These are phyloP conservation scores for Xylaria intraflava DNA, from an alignment of 495 filamentous ascomycete species.

Conservation along the genomic window DNA sequence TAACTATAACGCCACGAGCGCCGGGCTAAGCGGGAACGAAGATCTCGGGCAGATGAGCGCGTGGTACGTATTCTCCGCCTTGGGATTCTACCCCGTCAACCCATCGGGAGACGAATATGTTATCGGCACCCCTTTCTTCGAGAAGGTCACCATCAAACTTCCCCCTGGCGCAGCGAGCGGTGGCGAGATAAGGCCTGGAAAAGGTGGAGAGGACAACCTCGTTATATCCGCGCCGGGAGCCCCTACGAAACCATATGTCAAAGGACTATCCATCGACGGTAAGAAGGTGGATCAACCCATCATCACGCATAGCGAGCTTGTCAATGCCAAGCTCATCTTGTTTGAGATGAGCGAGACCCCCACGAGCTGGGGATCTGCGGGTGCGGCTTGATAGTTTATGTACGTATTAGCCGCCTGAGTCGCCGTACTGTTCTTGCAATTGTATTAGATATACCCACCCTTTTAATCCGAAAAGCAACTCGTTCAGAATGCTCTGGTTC, in stretches of 20 bases:
- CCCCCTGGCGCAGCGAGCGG: constrained; percentile 16
- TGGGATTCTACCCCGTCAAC: constrained; percentile 27
- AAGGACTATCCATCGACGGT: constrained; percentile 23
- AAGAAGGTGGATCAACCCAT: constrained; percentile 14
- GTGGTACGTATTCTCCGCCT: constrained; percentile 28
- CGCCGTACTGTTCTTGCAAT: not conserved
- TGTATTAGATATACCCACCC: not conserved
- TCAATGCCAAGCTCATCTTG: constrained; percentile 17
- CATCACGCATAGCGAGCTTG: constrained; percentile 22
- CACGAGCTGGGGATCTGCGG: constrained; percentile 19
- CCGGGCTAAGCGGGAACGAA: constrained; percentile 27
- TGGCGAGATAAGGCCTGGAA: constrained; percentile 5
- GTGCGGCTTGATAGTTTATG: not conserved
- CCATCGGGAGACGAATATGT: constrained; percentile 25
- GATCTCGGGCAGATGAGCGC: constrained; percentile 31
- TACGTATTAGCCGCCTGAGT: too few species aligned
- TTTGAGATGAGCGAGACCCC: constrained; percentile 27
- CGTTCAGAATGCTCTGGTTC: too few species aligned
- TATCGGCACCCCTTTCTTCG: constrained; percentile 27
- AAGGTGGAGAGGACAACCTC: constrained; percentile 10
- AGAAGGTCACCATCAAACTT: constrained; percentile 18
- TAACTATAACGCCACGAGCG: constrained; percentile 25
- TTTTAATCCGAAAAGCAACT: not conserved
- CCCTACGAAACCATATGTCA: constrained; percentile 20
- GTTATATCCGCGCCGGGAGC: constrained; percentile 24